Base-by-base conservation (phyloP, 2,329 filamentous ascomycete species). In the Byssothecium circinans region DNA sequence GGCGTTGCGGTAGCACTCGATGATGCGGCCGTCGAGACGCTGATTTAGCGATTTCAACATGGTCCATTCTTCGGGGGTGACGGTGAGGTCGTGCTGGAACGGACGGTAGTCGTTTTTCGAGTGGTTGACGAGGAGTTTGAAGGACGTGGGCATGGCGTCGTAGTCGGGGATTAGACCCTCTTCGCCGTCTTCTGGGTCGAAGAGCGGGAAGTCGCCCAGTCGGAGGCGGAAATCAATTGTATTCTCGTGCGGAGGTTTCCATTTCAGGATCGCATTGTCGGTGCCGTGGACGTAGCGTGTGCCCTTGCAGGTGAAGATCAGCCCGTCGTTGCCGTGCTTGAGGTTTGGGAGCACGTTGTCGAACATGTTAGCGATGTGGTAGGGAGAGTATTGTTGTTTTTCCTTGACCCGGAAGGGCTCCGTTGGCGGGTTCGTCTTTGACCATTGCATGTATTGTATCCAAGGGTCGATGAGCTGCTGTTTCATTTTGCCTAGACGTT, bases 231-330 rank as follows among this genome's bases (percentile, higher is more conserved):
- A 96, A 69, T 99, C 94, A 58, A 99, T 84, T 0, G 91, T 95
- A 75, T 99, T 99, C 70, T 99, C 94, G 56, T 89, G 80, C 3
- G 90, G 89, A 0, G 92, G 91, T 74, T 99, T 99, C 94, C 94
- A 99, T 72, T 99, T 99, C 32, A 99, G 78, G 54, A 96, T 99
- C 69, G 96, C 87, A 41, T 83, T 83, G 71, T 99, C 94, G 11
- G 94, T 99, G 57, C 94, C 94, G 57, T 88, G 86, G 60, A 86
- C 86, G 75, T 99, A 99, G 10, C 42, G 41, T 6, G 89, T 90
- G 60, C 84, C 87, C 54, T 89, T 85, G 74, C 92, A 96, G n/a
- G 94, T 97, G 73, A 97, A 99, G 65, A 99, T 96, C 38, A 99
- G 81, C 5, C 94, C 94, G 69, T 99, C 94, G 69, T 96, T 97